phyloP scores from a whole-genome alignment of 2,329 filamentous ascomycete genomes.

The Diatrype stigma region DNA sequence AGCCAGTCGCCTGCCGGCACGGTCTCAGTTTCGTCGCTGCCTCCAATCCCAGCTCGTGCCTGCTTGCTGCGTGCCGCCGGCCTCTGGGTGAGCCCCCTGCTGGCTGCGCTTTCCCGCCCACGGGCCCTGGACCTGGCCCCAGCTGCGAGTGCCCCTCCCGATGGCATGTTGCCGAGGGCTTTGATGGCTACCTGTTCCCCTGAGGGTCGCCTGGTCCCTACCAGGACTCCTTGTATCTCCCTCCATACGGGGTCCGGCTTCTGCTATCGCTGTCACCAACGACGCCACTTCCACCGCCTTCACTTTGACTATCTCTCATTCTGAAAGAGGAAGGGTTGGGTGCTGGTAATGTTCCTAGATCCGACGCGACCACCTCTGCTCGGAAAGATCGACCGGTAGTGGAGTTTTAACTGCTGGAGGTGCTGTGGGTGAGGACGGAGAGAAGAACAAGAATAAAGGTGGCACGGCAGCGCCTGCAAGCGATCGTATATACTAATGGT shows the following conservation, averaged over 20 bases:
- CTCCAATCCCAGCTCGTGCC: no score
- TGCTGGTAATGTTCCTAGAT: no score
- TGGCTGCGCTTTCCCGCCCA: constrained; percentile 54
- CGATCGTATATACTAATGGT: not conserved
- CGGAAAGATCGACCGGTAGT: no score
- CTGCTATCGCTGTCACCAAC: constrained; percentile 20
- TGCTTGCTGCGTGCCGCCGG: no score
- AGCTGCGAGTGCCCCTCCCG: constrained; percentile 49
- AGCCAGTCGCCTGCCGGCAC: no score
- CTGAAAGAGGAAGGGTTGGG: constrained; percentile 6
- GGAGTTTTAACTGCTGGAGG: no score
- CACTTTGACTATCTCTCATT: no score
- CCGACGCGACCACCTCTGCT: no score
- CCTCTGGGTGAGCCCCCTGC: no score
- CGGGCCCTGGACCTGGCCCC: constrained; percentile 58
- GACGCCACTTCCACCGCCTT: constrained; percentile 7
- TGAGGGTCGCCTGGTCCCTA: constrained; percentile 55
- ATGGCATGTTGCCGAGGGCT: constrained; percentile 55
- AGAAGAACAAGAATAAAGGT: constrained; percentile 14
- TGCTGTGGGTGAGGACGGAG: no score
- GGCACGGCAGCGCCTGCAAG: not conserved
- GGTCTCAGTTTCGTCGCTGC: no score
- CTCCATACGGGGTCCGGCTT: constrained; percentile 56
- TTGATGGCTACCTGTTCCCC: constrained; percentile 56
- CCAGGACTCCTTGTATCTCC: constrained; percentile 47